Conservation (phyloP, 139 green algal species). For the Spirogloea muscicola region DNA sequence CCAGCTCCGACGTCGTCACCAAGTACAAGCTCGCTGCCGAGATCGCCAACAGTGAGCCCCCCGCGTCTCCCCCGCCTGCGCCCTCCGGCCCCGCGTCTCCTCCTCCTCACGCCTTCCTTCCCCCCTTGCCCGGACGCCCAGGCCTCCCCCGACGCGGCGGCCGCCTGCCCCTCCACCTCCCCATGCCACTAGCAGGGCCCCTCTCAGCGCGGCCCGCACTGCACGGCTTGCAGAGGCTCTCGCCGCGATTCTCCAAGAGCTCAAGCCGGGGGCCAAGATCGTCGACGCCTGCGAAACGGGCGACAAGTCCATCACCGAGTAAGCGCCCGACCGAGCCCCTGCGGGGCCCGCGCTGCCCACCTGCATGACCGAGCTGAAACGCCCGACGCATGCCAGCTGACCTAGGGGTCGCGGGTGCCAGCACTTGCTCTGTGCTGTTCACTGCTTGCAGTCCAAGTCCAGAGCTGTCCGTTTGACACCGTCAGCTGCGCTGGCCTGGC, state of each 20-base stretch:
- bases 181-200: too few species aligned
- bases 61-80: background rate
- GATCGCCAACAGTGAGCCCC: conserved; percentile 87
- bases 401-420: too few species aligned
- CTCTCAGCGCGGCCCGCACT: too few species aligned
- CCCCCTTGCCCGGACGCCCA: too few species aligned
- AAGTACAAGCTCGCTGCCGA: conserved; percentile 98
- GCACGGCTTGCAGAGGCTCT: conserved; percentile 92
- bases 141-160: too few species aligned
- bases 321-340: too few species aligned
- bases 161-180: too few species aligned
- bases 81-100: background rate
- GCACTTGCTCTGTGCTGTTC: too few species aligned
- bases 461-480: background rate
- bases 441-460: too few species aligned
- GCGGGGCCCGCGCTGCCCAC: too few species aligned
- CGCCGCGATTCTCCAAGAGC: conserved; percentile 61
- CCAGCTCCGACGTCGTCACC: conserved; percentile 87
- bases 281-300: conserved; percentile 81
- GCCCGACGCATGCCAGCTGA: too few species aligned
- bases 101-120: background rate
- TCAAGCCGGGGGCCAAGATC: conserved; percentile 82
- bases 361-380: too few species aligned
- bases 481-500: conserved; percentile 54
- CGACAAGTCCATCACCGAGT: conserved; percentile 72